A percentile compares a stretch with the other conserved stretches of the same genome.
phyloP scores from a whole-genome alignment of 2,329 filamentous ascomycete genomes.

The Polytolypa hystricis region DNA sequence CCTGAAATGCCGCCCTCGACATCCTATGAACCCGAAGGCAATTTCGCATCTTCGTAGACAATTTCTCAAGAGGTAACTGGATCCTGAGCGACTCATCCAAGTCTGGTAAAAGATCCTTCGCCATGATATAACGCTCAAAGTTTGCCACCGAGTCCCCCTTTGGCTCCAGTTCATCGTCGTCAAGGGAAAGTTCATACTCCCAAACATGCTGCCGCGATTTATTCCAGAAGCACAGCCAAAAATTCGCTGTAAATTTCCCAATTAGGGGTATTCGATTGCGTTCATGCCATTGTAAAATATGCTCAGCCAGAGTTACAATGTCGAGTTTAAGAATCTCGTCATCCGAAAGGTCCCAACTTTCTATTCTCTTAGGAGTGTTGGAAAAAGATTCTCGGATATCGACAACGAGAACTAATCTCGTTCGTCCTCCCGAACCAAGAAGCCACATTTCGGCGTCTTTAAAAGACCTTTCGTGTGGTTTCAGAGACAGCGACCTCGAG shows the following conservation, averaged over 20 bases:
- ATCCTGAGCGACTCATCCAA: neutral
- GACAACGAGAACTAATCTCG: neutral
- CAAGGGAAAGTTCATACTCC: neutral
- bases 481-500: neutral
- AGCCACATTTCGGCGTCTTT: neutral
- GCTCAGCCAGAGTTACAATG: neutral
- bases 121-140: neutral
- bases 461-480: neutral
- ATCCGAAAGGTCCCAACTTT: neutral
- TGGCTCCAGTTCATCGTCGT: neutral
- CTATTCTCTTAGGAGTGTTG: neutral
- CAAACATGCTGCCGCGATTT: neutral
- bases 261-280: neutral
- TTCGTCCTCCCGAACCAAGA: neutral
- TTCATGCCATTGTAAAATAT: constrained; percentile 1
- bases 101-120: neutral
- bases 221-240: neutral
- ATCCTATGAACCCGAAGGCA: neutral
- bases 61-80: neutral
- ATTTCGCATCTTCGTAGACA: neutral
- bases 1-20: neutral
- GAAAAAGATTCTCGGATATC: neutral
- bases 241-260: neutral
- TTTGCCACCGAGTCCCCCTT: neutral
- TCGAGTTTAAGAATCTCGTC: neutral